Evolutionary conservation across 441 rosid genomes (phyloP).

Genomic region (Bruguiera hainesii): DNA sequence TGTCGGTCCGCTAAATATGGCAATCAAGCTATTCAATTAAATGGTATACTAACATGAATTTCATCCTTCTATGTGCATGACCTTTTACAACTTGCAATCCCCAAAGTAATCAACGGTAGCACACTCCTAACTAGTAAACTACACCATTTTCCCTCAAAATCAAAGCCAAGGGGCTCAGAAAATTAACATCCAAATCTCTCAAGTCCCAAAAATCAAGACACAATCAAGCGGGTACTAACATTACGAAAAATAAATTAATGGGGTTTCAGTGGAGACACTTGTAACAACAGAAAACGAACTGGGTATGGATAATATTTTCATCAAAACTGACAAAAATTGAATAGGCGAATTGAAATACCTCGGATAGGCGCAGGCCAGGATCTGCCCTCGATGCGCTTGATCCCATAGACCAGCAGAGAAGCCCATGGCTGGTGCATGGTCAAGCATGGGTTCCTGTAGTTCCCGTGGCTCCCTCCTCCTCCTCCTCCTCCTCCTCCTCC

Average conservation of each 20-base stretch:
- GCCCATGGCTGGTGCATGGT: constrained; percentile 99
- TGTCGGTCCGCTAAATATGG: too few species aligned
- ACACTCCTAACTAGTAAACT: too few species aligned
- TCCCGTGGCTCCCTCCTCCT: constrained; percentile 39
- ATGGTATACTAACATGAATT: too few species aligned
- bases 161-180: too few species aligned
- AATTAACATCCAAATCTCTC: too few species aligned
- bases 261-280: too few species aligned
- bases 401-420: constrained; percentile 74
- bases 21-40: too few species aligned
- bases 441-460: constrained; percentile 74
- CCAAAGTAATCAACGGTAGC: too few species aligned
- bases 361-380: constrained; percentile 89
- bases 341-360: constrained; percentile 32
- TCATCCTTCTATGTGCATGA: too few species aligned
- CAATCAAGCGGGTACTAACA: neutral
- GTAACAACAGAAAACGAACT: neutral
- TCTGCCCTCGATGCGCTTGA: constrained; percentile 91
- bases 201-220: neutral
- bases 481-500: constrained; percentile 14
- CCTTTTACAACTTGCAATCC: too few species aligned
- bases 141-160: too few species aligned
- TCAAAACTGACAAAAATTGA: neutral
- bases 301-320: neutral
- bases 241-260: too few species aligned